phyloP scores from a whole-genome alignment of 257 asterid genomes.

The Ocimum tenuiflorum region DNA sequence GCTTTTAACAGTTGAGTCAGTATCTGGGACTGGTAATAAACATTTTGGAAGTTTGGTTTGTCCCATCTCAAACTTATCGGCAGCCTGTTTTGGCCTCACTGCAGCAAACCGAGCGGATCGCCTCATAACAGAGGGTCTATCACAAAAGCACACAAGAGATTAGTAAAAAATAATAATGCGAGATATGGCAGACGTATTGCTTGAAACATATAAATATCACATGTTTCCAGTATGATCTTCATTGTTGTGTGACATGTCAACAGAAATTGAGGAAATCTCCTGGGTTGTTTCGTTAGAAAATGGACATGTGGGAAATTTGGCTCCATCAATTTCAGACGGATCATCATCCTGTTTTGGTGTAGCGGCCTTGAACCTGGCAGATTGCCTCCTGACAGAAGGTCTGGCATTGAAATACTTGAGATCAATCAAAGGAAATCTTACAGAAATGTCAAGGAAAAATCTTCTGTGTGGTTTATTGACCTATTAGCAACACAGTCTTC shows the following conservation, averaged over 20 bases:
- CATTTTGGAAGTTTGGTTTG: conserved; percentile 8
- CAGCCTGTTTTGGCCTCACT: conserved; percentile 22
- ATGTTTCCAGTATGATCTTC: conserved; percentile 23
- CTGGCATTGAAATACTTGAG: neutral
- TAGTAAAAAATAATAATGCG: neutral
- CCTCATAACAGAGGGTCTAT: conserved; percentile 44
- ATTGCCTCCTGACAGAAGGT: conserved; percentile 5
- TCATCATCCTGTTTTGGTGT: neutral
- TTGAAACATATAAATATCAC: conserved; percentile 27
- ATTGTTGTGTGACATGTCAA: neutral
- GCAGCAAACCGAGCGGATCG: conserved; percentile 51
- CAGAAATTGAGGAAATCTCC: conserved; percentile 16
- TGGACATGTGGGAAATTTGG: neutral
- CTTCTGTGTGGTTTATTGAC: neutral
- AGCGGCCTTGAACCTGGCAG: neutral
- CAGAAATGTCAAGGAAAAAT: neutral
- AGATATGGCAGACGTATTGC: neutral
- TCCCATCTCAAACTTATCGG: conserved; percentile 16
- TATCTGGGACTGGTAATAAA: neutral
- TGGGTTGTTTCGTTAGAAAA: neutral
- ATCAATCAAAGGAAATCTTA: neutral
- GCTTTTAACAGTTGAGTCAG: neutral
- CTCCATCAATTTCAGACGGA: neutral
- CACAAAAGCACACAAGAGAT: neutral
- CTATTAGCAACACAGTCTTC: neutral